These are phyloP conservation scores for Centrapalus pauciflorus DNA, from an alignment of 129 eudicot species.

Conservation along the genomic window DNA sequence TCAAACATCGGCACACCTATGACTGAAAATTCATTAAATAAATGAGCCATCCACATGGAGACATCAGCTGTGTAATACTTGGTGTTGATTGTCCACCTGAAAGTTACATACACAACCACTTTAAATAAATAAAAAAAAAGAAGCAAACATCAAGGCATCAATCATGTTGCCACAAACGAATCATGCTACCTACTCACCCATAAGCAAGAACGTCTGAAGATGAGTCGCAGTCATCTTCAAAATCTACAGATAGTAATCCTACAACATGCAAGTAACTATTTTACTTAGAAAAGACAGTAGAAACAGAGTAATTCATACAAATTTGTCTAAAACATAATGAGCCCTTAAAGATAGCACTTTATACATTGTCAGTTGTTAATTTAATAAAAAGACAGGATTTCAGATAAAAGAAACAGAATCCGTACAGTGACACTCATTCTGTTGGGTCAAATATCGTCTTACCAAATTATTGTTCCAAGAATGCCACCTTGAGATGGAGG, in stretches of 20 bases:
- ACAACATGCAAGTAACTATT: slow-evolving; percentile 21
- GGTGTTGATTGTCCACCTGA: slow-evolving; percentile 95
- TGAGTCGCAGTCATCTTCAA: slow-evolving; percentile 56
- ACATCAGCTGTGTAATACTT: slow-evolving; percentile 91
- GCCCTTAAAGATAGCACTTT: neutral
- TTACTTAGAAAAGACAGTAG: slow-evolving; percentile 1
- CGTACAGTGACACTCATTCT: neutral
- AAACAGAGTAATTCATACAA: slow-evolving; percentile 3
- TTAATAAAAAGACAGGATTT: no score
- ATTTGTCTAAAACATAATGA: neutral
- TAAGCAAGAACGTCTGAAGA: slow-evolving; percentile 57
- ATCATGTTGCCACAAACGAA: neutral
- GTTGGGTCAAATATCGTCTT: neutral
- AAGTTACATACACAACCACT: neutral
- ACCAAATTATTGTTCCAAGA: neutral
- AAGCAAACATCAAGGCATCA: neutral
- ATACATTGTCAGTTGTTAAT: neutral
- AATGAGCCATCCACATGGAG: slow-evolving; percentile 77
- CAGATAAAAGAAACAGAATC: neutral
- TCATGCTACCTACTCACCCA: slow-evolving; percentile 59
- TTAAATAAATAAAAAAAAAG: neutral
- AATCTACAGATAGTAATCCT: slow-evolving; percentile 71
- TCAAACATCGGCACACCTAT: slow-evolving; percentile 51
- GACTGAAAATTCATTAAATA: slow-evolving; percentile 50
- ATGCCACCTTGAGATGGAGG: neutral